Conservation (phyloP, 495 filamentous ascomycete genomes). For the Lasiosphaeria miniovina region DNA sequence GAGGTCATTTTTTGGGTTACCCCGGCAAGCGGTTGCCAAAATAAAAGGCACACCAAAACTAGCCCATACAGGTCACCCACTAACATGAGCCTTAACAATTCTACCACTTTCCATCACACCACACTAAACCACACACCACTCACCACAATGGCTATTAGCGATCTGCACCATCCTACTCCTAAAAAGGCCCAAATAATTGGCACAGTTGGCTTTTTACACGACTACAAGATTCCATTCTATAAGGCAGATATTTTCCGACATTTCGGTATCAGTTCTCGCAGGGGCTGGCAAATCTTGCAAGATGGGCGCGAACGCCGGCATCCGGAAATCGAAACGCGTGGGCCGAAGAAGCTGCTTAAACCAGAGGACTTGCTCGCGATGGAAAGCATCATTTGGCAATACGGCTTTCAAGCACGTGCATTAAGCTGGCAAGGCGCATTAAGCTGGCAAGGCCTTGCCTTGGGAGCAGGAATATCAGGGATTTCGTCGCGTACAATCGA, state of each 20-base stretch:
- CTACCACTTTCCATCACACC: no score
- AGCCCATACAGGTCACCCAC: no score
- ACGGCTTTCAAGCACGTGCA: conserved; percentile 5
- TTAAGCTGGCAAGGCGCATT: no score
- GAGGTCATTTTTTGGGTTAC: no score
- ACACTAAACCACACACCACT: no score
- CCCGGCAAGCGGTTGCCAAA: no score
- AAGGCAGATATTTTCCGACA: conserved; percentile 1
- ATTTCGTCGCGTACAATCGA: conserved; percentile 5
- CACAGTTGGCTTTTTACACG: neutral
- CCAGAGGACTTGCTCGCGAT: neutral
- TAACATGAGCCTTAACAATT: no score
- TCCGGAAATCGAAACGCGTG: conserved; percentile 4
- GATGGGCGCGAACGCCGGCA: conserved; percentile 2
- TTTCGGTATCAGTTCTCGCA: neutral
- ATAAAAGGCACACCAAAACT: no score
- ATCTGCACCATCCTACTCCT: neutral
- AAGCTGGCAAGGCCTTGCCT: conserved; percentile 7
- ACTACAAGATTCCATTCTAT: neutral
- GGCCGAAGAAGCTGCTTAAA: conserved; percentile 2
- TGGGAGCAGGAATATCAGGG: conserved; percentile 5
- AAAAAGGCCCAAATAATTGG: conserved; percentile 2
- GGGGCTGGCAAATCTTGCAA: conserved; percentile 1
- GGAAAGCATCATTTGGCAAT: conserved; percentile 3
- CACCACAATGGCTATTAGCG: neutral